Conservation (phyloP, 345 rosid species). For the Corchorus capsularis region DNA sequence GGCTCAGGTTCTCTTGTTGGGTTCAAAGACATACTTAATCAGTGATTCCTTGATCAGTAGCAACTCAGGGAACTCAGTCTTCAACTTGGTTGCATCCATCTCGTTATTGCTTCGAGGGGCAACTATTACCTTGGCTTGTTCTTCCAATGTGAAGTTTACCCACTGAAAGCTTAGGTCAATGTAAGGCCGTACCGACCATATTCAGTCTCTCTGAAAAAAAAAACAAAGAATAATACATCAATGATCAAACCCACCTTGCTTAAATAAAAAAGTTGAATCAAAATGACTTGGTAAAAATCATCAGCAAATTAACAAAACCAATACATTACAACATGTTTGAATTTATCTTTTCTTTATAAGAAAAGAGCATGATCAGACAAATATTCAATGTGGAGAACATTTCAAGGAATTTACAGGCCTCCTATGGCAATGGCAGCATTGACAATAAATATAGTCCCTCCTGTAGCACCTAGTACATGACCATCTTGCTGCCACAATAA, state of each 20-base stretch:
- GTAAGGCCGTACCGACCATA: conserved; percentile 24
- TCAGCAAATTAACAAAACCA: too few relatives aligned
- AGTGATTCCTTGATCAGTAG: conserved; percentile 80
- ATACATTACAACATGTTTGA: too few relatives aligned
- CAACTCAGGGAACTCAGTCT: conserved; percentile 84
- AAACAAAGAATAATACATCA: too few relatives aligned
- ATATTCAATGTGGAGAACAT: background rate
- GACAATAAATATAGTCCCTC: conserved; percentile 68
- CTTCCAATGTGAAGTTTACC: conserved; percentile 79
- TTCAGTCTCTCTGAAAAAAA: too few relatives aligned
- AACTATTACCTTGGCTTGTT: conserved; percentile 88
- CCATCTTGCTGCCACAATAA: conserved; percentile 72
- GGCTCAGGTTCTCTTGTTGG: conserved; percentile 59
- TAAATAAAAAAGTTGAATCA: too few relatives aligned
- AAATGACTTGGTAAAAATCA: too few relatives aligned
- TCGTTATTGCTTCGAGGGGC: conserved; percentile 94
- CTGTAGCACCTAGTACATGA: conserved; percentile 75
- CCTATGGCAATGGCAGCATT: conserved; percentile 60
- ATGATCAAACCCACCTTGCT: too few relatives aligned
- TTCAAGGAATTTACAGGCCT: conserved; percentile 59
- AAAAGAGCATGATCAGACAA: background rate
- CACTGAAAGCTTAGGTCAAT: conserved; percentile 65
- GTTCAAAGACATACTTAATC: conserved; percentile 72
- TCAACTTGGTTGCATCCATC: conserved; percentile 81
- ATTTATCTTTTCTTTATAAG: too few relatives aligned